Conservation (phyloP, 345 rosid species). For the Acer yangbiense region DNA sequence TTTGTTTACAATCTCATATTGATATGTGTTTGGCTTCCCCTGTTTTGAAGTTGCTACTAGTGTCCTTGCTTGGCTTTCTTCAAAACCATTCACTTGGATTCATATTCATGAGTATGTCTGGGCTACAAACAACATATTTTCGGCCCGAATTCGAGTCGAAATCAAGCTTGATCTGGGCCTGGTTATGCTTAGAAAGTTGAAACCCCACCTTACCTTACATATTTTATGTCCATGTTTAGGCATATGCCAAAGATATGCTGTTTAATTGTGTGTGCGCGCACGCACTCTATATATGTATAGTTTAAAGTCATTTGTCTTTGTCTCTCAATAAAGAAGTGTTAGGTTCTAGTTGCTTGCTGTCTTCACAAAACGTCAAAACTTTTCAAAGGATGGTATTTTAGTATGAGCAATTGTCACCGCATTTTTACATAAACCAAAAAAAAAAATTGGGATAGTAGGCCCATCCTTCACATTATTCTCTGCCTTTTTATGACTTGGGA, state of each 20-base stretch:
- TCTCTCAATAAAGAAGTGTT: neutral
- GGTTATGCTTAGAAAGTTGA: neutral
- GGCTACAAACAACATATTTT: neutral
- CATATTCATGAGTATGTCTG: neutral
- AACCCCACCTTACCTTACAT: neutral
- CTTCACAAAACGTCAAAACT: neutral
- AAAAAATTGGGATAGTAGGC: too few species aligned
- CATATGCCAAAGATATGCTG: neutral
- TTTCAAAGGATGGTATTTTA: too few species aligned
- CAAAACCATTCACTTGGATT: neutral
- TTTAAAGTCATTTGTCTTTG: neutral
- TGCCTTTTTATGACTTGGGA: too few species aligned
- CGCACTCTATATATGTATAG: too few species aligned
- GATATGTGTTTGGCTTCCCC: neutral
- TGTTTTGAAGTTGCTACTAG: neutral
- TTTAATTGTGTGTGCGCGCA: too few species aligned
- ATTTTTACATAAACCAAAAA: too few species aligned
- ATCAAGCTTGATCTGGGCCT: neutral
- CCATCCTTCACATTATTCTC: too few species aligned
- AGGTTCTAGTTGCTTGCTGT: neutral
- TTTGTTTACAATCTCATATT: neutral
- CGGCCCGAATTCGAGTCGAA: neutral
- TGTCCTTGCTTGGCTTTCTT: neutral
- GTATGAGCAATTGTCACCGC: neutral
- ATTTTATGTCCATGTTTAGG: neutral